phyloP scores from a whole-genome alignment of 305 asterid genomes.

The Solanum chacoense region DNA sequence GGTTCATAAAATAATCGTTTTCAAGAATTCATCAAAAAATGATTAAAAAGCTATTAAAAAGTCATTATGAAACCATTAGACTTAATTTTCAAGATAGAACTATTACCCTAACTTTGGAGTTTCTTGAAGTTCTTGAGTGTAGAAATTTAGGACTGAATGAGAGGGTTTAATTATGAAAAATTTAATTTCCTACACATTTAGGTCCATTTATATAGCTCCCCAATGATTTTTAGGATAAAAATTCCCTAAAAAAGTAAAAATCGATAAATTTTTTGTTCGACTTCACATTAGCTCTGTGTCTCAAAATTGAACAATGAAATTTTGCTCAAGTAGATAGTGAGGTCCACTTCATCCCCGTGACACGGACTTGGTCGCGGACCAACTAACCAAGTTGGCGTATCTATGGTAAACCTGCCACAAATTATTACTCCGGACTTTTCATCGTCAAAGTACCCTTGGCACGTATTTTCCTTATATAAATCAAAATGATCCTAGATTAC shows the following conservation, averaged over 20 bases:
- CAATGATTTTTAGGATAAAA: neutral
- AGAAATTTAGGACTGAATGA: neutral
- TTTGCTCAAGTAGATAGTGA: neutral
- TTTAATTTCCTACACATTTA: neutral
- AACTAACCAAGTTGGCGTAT: neutral
- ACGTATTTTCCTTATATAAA: too few relatives aligned
- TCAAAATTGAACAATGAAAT: neutral
- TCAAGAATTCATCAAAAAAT: neutral
- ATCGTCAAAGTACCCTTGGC: too few relatives aligned
- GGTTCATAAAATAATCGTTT: neutral
- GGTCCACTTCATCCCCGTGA: neutral
- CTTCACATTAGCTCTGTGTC: neutral
- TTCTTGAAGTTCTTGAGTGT: neutral
- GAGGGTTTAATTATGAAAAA: too few relatives aligned
- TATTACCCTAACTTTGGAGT: neutral
- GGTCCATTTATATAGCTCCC: neutral
- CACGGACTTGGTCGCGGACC: neutral
- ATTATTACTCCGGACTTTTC: neutral
- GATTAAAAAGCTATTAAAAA: too few relatives aligned
- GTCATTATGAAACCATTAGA: neutral
- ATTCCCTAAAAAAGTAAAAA: neutral
- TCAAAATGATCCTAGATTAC: too few relatives aligned
- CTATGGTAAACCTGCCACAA: neutral
- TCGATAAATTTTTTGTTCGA: too few relatives aligned
- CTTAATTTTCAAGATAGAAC: neutral